A percentile compares a stretch with the other conserved stretches of the same genome.
phyloP scores from a whole-genome alignment of 2,329 filamentous ascomycete species.

The Neofusicoccum sp. region DNA sequence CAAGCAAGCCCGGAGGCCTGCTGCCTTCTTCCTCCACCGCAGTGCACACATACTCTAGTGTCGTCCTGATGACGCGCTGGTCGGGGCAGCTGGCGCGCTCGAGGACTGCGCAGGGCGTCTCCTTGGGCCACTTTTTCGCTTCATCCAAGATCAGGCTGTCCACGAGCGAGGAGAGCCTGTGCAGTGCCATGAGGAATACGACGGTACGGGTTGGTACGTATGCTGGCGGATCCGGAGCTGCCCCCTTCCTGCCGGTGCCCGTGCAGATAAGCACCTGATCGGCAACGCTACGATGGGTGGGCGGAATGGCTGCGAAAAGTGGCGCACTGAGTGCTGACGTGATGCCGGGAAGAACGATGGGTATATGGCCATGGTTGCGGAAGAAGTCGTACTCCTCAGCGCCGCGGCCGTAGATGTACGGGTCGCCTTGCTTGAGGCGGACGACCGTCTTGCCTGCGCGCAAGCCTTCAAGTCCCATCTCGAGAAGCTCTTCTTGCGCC shows the following conservation, averaged over 20 bases:
- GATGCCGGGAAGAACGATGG: conserved; percentile 80
- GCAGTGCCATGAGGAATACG: conserved; percentile 92
- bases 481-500: conserved; percentile 85
- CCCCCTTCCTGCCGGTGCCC: conserved; percentile 88
- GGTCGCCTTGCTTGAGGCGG: conserved; percentile 92
- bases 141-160: conserved; percentile 55
- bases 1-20: conserved; percentile 81
- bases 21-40: conserved; percentile 89
- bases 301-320: conserved; percentile 81
- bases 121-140: conserved; percentile 60
- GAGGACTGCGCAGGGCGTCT: conserved; percentile 87
- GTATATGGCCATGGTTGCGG: conserved; percentile 64
- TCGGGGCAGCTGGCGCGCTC: conserved; percentile 93
- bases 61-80: conserved; percentile 88
- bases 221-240: conserved; percentile 74
- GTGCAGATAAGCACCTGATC: conserved; percentile 97
- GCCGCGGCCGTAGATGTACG: conserved; percentile 92
- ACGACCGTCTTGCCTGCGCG: conserved; percentile 74
- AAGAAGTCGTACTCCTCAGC: conserved; percentile 92
- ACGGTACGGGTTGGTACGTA: conserved; percentile 77
- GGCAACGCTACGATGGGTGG: conserved; percentile 83
- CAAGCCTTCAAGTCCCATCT: conserved; percentile 69
- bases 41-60: conserved; percentile 71
- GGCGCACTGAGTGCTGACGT: conserved; percentile 85
- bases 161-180: conserved; percentile 74